Conservation (phyloP, 108 stramenopile species). For the Cafeteria roenbergensis region DNA sequence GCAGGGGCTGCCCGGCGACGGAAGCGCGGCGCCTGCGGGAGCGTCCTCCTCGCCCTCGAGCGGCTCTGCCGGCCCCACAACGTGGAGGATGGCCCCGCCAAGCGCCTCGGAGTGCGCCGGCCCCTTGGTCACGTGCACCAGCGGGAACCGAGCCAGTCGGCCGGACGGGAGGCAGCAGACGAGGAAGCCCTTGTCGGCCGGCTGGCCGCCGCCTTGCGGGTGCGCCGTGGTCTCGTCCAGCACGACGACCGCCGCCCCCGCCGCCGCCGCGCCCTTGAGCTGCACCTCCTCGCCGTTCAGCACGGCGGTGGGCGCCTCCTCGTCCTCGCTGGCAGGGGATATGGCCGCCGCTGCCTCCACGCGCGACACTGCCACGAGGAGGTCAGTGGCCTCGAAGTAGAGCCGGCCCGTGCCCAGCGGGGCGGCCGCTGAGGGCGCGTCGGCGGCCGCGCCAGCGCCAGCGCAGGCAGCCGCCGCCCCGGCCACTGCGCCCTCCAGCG, state of each 20-base stretch:
- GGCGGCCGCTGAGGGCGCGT: neutral
- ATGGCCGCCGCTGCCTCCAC: neutral
- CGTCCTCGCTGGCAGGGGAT: neutral
- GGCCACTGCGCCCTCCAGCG: too few relatives aligned
- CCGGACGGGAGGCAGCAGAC: neutral
- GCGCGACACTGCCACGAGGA: neutral
- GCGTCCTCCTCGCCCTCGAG: too few relatives aligned
- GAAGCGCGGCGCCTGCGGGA: too few relatives aligned
- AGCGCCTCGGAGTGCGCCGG: slow-evolving; percentile 48
- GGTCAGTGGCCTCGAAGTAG: slow-evolving; percentile 8
- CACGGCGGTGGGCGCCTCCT: too few relatives aligned
- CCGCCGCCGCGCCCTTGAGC: neutral
- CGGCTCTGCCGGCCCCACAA: too few relatives aligned
- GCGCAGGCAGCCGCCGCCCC: too few relatives aligned
- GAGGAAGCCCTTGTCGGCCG: slow-evolving; percentile 55
- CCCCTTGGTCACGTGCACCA: slow-evolving; percentile 34
- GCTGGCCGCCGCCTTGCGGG: slow-evolving; percentile 70
- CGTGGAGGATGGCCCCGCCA: too few relatives aligned
- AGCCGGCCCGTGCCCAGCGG: neutral
- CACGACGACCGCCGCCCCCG: slow-evolving; percentile 6
- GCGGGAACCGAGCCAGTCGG: slow-evolving; percentile 7
- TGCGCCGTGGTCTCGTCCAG: slow-evolving; percentile 60
- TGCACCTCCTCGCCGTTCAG: neutral
- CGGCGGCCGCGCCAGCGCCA: neutral
- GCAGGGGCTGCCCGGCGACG: too few relatives aligned